Base-by-base conservation (phyloP, 768 basidiomycete species). In the Kwoniella europaea region DNA sequence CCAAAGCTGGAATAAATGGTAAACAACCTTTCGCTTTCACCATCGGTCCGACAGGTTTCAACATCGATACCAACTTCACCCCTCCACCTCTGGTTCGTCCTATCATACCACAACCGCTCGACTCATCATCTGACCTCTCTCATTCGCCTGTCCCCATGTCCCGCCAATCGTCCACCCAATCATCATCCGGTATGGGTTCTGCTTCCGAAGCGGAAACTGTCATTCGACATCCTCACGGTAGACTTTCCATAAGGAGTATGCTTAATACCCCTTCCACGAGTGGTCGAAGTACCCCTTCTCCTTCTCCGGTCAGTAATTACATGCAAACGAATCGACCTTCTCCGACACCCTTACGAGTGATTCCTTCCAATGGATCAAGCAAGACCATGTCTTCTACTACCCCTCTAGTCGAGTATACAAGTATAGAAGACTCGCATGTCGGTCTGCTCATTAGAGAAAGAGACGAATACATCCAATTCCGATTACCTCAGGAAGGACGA, bases 391-490 rank as follows among this genome's bases (percentile, higher is more conserved):
- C 35, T 20, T 60, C 60, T 53, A 42, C 42, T 15, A 24, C 29
- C n/a, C 10, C 65, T 15, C 35, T 66, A 15, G 29, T 64, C 7
- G 27, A 60, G 12, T 35, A 60, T n/a, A 56, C 9, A 9, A 43
- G 18, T n/a, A 7, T 4, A 22, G 68, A 69, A 41, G 71, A 68
- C 20, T 16, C 42, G 1, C 76, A 77, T 57, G 69, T 74, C n/a
- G 76, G 71, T 15, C 16, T 65, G 27, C 68, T 78, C 5, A 43
- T 72, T 16, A 71, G 73, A 18, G 76, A 78, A 57, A 56, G 74
- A 16, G 69, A 68, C 15, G 57, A 71, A 54, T 78, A 78, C 55
- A 43, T 68, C 18, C 53, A 43, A 35, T 64, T 73, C 57, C 58
- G 69, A 18, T 4, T 41, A 22, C 16, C 22, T 3, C 16, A 27